These are phyloP conservation scores for Diutina siamensis DNA, from an alignment of 1,139 yeast genomes.

Conservation along the genomic window DNA sequence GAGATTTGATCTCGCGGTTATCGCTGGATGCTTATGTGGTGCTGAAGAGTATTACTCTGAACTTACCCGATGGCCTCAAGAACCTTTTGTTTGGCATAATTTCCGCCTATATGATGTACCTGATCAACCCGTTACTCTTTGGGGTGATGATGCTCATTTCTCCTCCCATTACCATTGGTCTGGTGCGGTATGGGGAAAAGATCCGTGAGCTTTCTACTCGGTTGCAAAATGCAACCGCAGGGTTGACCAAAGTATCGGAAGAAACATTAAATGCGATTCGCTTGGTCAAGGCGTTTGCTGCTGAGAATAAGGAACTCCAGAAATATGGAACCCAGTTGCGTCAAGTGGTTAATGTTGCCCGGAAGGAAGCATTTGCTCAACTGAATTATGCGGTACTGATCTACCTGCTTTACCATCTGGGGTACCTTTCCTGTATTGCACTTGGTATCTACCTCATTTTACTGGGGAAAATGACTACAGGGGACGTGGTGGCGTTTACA, in stretches of 20 bases:
- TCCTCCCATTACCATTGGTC: conserved; percentile 42
- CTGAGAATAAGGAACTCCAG: conserved; percentile 31
- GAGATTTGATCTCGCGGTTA: conserved; percentile 41
- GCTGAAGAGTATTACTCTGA: conserved; percentile 33
- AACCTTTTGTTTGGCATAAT: conserved; percentile 33
- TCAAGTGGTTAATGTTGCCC: conserved; percentile 31
- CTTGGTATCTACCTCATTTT: conserved; percentile 33
- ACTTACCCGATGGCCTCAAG: conserved; percentile 37
- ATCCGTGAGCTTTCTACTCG: conserved; percentile 32
- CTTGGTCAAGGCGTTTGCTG: conserved; percentile 35
- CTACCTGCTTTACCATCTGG: conserved; percentile 33
- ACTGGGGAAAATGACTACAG: conserved; percentile 33
- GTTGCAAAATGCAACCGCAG: conserved; percentile 37
- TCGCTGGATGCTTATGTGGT: conserved; percentile 46
- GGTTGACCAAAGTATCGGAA: conserved; percentile 34
- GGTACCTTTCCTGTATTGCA: conserved; percentile 34
- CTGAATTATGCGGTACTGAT: conserved; percentile 36
- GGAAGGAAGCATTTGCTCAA: conserved; percentile 36
- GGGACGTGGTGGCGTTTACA: conserved; percentile 36
- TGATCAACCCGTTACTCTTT: conserved; percentile 32
- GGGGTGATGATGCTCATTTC: conserved; percentile 41
- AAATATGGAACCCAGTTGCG: conserved; percentile 31
- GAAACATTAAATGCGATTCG: conserved; percentile 35
- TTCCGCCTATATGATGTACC: conserved; percentile 37
- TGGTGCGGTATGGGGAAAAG: conserved; percentile 38